Evolutionary conservation across 352 stramenopile genomes (phyloP).

Genomic region (Globisporangium paddicum): DNA sequence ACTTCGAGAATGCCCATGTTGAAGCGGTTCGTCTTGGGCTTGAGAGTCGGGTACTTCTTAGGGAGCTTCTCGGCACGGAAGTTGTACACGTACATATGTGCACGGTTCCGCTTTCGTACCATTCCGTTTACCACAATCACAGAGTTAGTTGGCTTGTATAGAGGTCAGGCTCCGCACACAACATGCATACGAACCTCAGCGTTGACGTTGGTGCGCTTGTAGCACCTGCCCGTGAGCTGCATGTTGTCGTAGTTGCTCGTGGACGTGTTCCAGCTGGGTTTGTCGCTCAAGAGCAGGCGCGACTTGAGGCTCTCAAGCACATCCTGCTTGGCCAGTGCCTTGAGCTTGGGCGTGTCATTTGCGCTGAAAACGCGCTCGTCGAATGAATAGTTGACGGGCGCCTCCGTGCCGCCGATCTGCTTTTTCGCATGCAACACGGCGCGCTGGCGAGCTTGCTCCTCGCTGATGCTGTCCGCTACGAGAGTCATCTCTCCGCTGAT

Average conservation of each 20-base stretch:
- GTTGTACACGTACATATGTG: conserved; percentile 85
- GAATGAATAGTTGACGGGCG: conserved; percentile 65
- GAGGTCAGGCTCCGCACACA: neutral
- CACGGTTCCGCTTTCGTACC: conserved; percentile 46
- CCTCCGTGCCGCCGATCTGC: conserved; percentile 52
- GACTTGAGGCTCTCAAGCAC: conserved; percentile 60
- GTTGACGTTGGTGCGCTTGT: conserved; percentile 74
- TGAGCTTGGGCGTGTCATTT: conserved; percentile 50
- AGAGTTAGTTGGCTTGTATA: neutral
- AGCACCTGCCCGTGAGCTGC: conserved; percentile 67
- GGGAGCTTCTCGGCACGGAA: conserved; percentile 81
- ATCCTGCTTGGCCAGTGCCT: conserved; percentile 53
- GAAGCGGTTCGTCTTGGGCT: conserved; percentile 73
- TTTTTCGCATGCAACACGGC: conserved; percentile 42
- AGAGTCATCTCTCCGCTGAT: conserved; percentile 1
- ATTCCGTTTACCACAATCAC: no score
- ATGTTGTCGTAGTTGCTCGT: conserved; percentile 75
- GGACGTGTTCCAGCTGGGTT: conserved; percentile 51
- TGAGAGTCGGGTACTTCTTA: conserved; percentile 67
- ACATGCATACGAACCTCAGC: conserved; percentile 39
- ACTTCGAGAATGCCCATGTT: conserved; percentile 76
- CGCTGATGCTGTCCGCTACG: conserved; percentile 12
- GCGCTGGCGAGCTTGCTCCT: conserved; percentile 10
- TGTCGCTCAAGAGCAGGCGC: conserved; percentile 51
- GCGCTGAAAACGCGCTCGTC: conserved; percentile 69